These are phyloP conservation scores for Lachnum nothofagi DNA, from an alignment of 2,329 filamentous ascomycete species.

Conservation along the genomic window DNA sequence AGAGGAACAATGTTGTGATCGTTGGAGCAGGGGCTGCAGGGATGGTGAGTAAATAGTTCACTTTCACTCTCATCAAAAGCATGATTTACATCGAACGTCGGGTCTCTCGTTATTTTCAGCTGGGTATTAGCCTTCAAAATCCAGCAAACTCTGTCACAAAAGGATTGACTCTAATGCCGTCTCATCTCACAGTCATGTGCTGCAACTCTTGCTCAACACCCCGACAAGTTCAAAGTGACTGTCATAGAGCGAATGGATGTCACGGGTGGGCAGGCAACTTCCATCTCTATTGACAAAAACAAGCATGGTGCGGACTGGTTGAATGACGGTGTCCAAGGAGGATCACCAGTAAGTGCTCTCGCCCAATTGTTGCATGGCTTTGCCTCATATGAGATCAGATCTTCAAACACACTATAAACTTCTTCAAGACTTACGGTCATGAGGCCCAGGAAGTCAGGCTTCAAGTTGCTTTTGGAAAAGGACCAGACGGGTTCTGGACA, in stretches of 20 bases:
- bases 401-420: constrained; percentile 63
- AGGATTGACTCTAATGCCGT: not conserved
- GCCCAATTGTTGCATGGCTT: not conserved
- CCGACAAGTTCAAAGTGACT: constrained; percentile 60
- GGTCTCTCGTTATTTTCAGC: no score
- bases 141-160: not conserved
- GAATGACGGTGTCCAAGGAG: constrained; percentile 61
- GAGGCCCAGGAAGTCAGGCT: constrained; percentile 54
- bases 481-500: constrained; percentile 55
- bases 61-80: not conserved
- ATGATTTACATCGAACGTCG: no score
- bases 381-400: constrained; percentile 39
- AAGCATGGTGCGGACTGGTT: constrained; percentile 55
- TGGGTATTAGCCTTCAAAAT: not conserved
- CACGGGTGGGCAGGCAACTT: constrained; percentile 57
- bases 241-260: constrained; percentile 55
- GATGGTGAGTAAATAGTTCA: constrained; percentile 39
- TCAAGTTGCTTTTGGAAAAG: constrained; percentile 60
- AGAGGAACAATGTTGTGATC: constrained; percentile 48
- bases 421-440: constrained; percentile 54
- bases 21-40: constrained; percentile 60
- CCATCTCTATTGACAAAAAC: constrained; percentile 51
- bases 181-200: constrained; percentile 51
- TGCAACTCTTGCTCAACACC: constrained; percentile 60
- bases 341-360: constrained; percentile 41